A percentile compares a stretch with the other conserved stretches of the same genome.
phyloP scores from a whole-genome alignment of 768 basidiomycete species.

The Tylopilus sp. region DNA sequence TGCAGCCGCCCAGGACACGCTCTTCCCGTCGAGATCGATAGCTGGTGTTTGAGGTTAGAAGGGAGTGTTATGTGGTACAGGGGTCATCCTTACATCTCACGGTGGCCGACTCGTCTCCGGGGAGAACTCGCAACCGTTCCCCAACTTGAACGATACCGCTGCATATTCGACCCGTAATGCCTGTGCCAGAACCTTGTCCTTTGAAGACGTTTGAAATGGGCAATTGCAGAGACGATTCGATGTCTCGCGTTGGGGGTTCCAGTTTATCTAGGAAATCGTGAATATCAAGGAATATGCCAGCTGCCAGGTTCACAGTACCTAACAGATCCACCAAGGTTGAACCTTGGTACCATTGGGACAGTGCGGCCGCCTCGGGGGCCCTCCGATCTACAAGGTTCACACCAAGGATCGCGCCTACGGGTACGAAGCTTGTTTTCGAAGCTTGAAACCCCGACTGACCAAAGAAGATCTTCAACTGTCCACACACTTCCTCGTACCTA shows the following conservation, averaged over 20 bases:
- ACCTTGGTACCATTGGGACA: conserved; percentile 80
- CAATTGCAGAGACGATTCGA: conserved; percentile 72
- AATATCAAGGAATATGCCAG: neutral
- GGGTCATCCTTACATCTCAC: conserved; percentile 55
- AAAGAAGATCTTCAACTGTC: conserved; percentile 73
- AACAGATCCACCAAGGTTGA: conserved; percentile 81
- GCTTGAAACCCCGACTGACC: conserved; percentile 82
- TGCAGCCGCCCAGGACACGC: conserved; percentile 82
- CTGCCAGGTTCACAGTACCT: conserved; percentile 44
- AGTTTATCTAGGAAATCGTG: conserved; percentile 57
- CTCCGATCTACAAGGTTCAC: conserved; percentile 67
- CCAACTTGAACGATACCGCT: conserved; percentile 91
- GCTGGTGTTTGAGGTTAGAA: conserved; percentile 44
- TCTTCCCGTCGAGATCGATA: conserved; percentile 79
- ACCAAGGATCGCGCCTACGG: conserved; percentile 87
- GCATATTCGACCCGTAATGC: conserved; percentile 79
- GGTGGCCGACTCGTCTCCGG: conserved; percentile 85
- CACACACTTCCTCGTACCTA: conserved; percentile 84
- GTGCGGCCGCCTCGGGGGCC: conserved; percentile 40
- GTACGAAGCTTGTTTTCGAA: conserved; percentile 78
- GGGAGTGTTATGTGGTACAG: neutral
- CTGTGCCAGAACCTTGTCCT: conserved; percentile 73
- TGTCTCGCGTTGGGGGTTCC: conserved; percentile 77
- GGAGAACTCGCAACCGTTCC: conserved; percentile 79
- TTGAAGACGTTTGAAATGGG: conserved; percentile 97